Evolutionary conservation across 2,329 filamentous ascomycete genomes (phyloP).

Genomic region (Apiospora saccharicola): DNA sequence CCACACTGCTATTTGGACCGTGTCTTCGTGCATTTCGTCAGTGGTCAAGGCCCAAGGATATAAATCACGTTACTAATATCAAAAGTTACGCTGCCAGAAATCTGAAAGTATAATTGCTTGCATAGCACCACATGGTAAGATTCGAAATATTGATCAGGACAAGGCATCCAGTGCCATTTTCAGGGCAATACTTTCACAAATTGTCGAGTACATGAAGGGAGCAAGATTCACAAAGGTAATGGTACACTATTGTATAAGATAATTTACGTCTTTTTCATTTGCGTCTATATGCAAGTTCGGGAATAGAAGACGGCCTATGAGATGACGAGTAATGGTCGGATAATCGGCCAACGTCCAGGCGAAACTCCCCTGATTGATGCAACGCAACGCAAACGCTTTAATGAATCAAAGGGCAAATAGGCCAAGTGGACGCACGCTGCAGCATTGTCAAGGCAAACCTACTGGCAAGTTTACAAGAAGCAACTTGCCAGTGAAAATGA

Average conservation of each 20-base stretch:
- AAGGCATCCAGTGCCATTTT: too few species aligned
- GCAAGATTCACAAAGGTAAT: too few species aligned
- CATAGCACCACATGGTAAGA: too few species aligned
- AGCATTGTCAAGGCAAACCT: background rate
- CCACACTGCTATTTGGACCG: too few species aligned
- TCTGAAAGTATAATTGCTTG: too few species aligned
- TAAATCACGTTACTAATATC: too few species aligned
- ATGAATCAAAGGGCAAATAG: conserved; percentile 12
- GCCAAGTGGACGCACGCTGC: conserved; percentile 6
- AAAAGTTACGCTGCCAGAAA: too few species aligned
- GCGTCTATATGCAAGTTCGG: conserved; percentile 17
- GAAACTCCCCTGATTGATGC: conserved; percentile 20
- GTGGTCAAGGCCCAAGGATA: too few species aligned
- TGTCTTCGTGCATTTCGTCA: too few species aligned
- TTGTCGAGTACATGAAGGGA: too few species aligned
- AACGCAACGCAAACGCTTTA: conserved; percentile 9
- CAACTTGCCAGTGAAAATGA: background rate
- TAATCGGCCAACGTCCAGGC: conserved; percentile 7
- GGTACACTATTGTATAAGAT: background rate
- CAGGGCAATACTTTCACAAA: too few species aligned
- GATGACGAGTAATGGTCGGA: background rate
- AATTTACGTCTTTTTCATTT: conserved; percentile 21
- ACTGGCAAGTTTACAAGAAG: background rate
- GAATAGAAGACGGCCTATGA: background rate
- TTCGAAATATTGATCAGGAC: too few species aligned